Evolutionary conservation across 768 basidiomycete species (phyloP).

Genomic region (Trametes gibbosa): DNA sequence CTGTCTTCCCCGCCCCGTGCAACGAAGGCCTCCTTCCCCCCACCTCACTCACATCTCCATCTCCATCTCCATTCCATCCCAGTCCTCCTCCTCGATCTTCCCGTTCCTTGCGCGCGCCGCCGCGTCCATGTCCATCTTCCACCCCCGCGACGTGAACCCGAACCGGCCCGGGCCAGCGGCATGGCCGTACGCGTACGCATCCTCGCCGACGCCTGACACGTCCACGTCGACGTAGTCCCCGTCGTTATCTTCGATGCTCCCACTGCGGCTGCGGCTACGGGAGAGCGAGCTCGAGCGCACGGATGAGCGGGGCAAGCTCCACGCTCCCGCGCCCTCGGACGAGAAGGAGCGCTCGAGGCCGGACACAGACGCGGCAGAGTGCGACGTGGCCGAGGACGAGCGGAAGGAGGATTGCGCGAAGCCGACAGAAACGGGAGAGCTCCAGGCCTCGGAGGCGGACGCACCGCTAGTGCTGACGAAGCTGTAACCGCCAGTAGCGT

Average conservation of each 20-base stretch:
- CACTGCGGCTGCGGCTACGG: conserved; percentile 34
- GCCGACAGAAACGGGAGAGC: conserved; percentile 23
- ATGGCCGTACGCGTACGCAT: conserved; percentile 26
- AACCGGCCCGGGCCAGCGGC: conserved; percentile 18
- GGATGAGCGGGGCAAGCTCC: conserved; percentile 57
- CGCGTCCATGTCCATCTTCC: conserved; percentile 25
- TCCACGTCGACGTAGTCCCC: conserved; percentile 30
- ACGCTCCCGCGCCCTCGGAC: conserved; percentile 35
- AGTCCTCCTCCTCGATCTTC: conserved; percentile 41
- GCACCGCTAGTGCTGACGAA: conserved; percentile 28
- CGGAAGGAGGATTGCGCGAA: conserved; percentile 23
- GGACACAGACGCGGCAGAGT: conserved; percentile 18
- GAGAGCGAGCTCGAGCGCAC: conserved; percentile 38
- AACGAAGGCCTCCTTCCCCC: too few relatives aligned
- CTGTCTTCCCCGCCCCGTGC: not conserved
- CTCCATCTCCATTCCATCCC: conserved; percentile 59
- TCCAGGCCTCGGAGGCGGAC: conserved; percentile 32
- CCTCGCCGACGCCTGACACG: conserved; percentile 27
- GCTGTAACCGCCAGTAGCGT: conserved; percentile 24
- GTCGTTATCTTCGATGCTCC: conserved; percentile 33
- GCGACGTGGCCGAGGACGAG: conserved; percentile 18
- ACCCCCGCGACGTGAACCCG: conserved; percentile 29
- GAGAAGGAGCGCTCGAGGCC: conserved; percentile 20
- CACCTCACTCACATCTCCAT: conserved; percentile 56
- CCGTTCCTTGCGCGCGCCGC: conserved; percentile 24